Percentiles rank a stretch among this genome's conserved stretches.
phyloP scores from a whole-genome alignment of 2,329 filamentous ascomycete genomes.

The Ceratocystis ficicola region DNA sequence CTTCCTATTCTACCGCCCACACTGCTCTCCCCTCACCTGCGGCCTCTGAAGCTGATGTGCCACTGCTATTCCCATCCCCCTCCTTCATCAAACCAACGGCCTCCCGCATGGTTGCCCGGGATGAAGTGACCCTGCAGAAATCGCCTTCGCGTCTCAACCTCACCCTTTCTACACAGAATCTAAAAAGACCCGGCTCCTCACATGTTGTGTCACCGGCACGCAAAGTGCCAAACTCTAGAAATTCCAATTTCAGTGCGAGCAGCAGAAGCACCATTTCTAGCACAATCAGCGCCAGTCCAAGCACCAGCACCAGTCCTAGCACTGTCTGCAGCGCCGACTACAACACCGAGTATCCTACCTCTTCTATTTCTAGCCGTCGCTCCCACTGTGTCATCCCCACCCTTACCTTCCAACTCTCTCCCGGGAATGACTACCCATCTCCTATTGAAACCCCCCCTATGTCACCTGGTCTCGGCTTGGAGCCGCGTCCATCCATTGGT shows the following conservation, averaged over 20 bases:
- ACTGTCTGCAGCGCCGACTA: slow-evolving; percentile 19
- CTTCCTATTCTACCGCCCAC: not conserved
- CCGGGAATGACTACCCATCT: slow-evolving; percentile 8
- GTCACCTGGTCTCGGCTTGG: slow-evolving; percentile 11
- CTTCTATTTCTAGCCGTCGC: slow-evolving; percentile 17
- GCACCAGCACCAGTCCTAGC: slow-evolving; percentile 14
- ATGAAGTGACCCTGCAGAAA: slow-evolving; percentile 32
- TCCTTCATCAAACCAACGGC: slow-evolving; percentile 46
- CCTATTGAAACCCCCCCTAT: slow-evolving; percentile 9
- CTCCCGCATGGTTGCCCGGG: slow-evolving; percentile 45
- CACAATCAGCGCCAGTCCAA: slow-evolving; percentile 16
- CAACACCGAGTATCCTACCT: slow-evolving; percentile 9
- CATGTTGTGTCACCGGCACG: slow-evolving; percentile 21
- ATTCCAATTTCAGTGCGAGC: slow-evolving; percentile 20
- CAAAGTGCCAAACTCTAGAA: slow-evolving; percentile 16
- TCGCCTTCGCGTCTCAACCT: slow-evolving; percentile 25
- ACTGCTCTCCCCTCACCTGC: slow-evolving; percentile 11
- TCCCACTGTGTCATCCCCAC: slow-evolving; percentile 15
- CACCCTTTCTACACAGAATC: slow-evolving; percentile 13
- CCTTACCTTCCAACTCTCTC: slow-evolving; percentile 19
- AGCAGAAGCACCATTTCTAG: slow-evolving; percentile 16
- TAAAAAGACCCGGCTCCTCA: slow-evolving; percentile 16
- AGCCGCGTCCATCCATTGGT: slow-evolving; percentile 2
- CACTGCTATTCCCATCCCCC: slow-evolving; percentile 36
- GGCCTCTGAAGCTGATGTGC: slow-evolving; percentile 25